Percentiles rank a stretch among this genome's conserved stretches.
These are phyloP conservation scores for Geoglossum cookeanum DNA, from an alignment of 2,329 filamentous ascomycete genomes.

Conservation along the genomic window DNA sequence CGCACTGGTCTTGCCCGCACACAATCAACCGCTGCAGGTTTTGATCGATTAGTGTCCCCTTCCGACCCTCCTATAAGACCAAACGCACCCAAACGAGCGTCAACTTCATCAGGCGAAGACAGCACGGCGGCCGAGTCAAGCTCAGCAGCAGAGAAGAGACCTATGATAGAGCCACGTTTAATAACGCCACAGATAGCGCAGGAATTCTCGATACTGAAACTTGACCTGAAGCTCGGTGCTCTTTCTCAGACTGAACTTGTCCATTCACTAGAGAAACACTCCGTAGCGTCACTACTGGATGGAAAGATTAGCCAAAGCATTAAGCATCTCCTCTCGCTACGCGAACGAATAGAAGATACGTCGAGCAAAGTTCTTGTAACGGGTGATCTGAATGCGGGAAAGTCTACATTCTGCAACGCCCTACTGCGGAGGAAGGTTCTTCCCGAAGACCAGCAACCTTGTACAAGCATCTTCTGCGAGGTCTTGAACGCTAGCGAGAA, in stretches of 20 bases:
- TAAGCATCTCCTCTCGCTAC: constrained; percentile 67
- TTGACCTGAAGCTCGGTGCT: constrained; percentile 79
- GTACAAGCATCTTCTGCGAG: constrained; percentile 96
- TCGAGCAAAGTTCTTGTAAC: constrained; percentile 94
- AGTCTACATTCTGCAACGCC: constrained; percentile 98
- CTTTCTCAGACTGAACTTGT: constrained; percentile 79
- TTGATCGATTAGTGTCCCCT: constrained; percentile 19
- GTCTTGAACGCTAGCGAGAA: constrained; percentile 88
- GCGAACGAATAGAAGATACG: constrained; percentile 91
- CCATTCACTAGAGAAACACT: constrained; percentile 82
- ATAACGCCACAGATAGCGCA: constrained; percentile 85
- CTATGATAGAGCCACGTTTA: constrained; percentile 50
- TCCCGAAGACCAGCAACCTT: constrained; percentile 93
- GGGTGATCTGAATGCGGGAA: constrained; percentile 89
- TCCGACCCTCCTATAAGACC: constrained; percentile 26
- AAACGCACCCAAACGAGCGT: constrained; percentile 42
- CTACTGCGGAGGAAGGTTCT: constrained; percentile 77
- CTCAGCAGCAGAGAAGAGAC: constrained; percentile 42
- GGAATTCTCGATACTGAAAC: constrained; percentile 86
- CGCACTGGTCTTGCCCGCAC: constrained; percentile 46
- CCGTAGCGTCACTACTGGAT: constrained; percentile 76
- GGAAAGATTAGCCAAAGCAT: constrained; percentile 90
- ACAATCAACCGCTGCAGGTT: constrained; percentile 35
- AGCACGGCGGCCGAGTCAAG: constrained; percentile 51
- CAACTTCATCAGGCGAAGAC: constrained; percentile 47